These are phyloP conservation scores for Saccharomyces hybrid DNA, from an alignment of 1,139 yeast genomes.

Conservation along the genomic window DNA sequence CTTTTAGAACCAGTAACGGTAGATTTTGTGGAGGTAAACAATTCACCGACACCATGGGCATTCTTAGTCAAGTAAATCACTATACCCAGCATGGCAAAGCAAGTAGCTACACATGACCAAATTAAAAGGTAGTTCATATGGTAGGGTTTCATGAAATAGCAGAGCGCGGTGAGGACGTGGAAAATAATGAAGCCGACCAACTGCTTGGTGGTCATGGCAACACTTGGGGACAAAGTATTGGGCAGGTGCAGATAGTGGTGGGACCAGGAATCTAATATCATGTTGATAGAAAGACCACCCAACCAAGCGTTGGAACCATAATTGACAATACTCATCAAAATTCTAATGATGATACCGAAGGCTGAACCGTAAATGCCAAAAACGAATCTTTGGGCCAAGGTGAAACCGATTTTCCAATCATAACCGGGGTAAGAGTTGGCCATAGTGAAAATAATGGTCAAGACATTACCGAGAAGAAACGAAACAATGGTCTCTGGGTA, in stretches of 20 bases:
- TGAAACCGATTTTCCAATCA: constrained; percentile 42
- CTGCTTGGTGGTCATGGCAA: constrained; percentile 36
- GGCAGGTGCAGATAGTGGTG: constrained; percentile 31
- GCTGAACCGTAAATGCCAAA: constrained; percentile 41
- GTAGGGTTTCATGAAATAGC: constrained; percentile 35
- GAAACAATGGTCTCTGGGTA: constrained; percentile 38
- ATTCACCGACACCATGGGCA: constrained; percentile 38
- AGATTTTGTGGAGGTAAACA: constrained; percentile 28
- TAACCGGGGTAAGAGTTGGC: constrained; percentile 40
- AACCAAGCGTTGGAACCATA: constrained; percentile 39
- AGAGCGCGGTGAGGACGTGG: constrained; percentile 35
- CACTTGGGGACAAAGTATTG: constrained; percentile 33
- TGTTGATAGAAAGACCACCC: constrained; percentile 37
- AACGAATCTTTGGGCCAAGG: constrained; percentile 39
- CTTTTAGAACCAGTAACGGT: constrained; percentile 31
- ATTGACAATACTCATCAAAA: constrained; percentile 37
- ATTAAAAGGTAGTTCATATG: constrained; percentile 36
- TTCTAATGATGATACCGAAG: constrained; percentile 38
- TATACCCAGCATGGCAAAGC: constrained; percentile 40
- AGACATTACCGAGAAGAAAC: constrained; percentile 38
- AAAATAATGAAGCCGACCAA: constrained; percentile 40
- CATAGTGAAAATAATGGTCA: constrained; percentile 35
- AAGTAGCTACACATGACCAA: constrained; percentile 34
- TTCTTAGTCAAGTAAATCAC: constrained; percentile 32
- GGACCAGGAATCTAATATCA: constrained; percentile 35